Percentiles rank a stretch among this genome's conserved stretches.
Conservation (phyloP, 164 flowering plant species). For the Chimonanthus praecox region DNA sequence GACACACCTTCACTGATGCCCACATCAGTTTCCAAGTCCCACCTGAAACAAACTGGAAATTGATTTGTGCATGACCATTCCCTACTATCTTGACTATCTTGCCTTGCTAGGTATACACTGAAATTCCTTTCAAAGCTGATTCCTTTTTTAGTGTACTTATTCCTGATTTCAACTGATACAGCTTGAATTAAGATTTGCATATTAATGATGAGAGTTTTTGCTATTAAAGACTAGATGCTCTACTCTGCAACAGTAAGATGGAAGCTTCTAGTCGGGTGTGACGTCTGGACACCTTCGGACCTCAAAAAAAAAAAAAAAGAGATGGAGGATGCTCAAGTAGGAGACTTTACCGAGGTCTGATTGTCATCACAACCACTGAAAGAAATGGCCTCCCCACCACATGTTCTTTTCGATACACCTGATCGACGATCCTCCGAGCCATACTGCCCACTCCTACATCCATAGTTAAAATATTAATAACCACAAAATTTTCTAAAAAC, state of each 20-base stretch:
- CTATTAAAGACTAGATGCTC: not conserved
- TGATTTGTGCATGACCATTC: not conserved
- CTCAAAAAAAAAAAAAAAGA: too few species aligned
- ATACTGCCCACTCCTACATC: constrained; percentile 56
- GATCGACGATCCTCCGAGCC: constrained; percentile 82
- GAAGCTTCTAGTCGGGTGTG: too few species aligned
- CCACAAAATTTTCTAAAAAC: not conserved
- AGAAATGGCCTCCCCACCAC: constrained; percentile 78
- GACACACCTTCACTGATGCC: too few species aligned
- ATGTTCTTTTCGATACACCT: constrained; percentile 79
- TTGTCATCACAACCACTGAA: constrained; percentile 81
- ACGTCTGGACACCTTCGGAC: too few species aligned
- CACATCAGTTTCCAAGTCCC: not conserved
- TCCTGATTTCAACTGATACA: not conserved
- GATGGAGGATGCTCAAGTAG: not conserved
- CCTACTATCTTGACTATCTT: not conserved
- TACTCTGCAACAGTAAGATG: not conserved
- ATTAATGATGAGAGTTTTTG: not conserved
- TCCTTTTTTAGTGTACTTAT: too few species aligned
- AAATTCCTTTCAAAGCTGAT: not conserved
- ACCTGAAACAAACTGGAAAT: not conserved
- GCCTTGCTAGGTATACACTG: not conserved
- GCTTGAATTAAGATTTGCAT: not conserved
- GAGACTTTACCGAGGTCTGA: constrained; percentile 54
- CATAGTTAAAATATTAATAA: constrained; percentile 4